Conservation (phyloP, 108 stramenopile species). For the Licmophora abbreviata region DNA sequence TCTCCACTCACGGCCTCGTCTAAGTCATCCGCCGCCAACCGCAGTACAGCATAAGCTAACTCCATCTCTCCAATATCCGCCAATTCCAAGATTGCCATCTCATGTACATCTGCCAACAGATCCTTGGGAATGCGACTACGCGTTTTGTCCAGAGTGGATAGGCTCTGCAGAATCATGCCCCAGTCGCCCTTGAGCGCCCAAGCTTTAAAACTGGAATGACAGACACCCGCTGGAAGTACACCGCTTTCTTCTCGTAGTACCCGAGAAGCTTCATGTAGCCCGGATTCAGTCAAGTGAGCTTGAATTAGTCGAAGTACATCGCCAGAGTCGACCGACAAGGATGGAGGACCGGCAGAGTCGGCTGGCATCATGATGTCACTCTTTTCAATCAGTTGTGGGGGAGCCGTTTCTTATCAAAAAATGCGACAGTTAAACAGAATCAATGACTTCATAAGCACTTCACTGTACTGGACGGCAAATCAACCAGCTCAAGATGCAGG, state of each 20-base stretch:
- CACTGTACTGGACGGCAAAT: too few relatives aligned
- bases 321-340: conserved; percentile 36
- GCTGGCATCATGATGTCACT: too few relatives aligned
- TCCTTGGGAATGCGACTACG: conserved; percentile 1
- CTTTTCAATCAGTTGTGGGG: too few relatives aligned
- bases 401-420: too few relatives aligned
- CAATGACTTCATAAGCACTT: too few relatives aligned
- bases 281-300: conserved; percentile 50
- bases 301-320: conserved; percentile 56
- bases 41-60: conserved; percentile 35
- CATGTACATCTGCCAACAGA: conserved; percentile 33
- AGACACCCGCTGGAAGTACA: conserved; percentile 30
- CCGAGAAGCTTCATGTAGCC: conserved; percentile 40
- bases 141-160: conserved; percentile 26
- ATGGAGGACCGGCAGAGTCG: too few relatives aligned
- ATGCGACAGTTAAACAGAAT: too few relatives aligned
- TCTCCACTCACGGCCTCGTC: not conserved
- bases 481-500: too few relatives aligned
- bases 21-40: conserved; percentile 12
- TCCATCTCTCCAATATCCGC: conserved; percentile 35
- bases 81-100: conserved; percentile 53
- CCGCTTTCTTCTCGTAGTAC: conserved; percentile 55
- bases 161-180: conserved; percentile 39
- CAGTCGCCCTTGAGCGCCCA: conserved; percentile 43
- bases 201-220: conserved; percentile 3